Evolutionary conservation across 225 moss, liverwort and hornwort genomes (phyloP).

Genomic region (Pleurozium schreberi): DNA sequence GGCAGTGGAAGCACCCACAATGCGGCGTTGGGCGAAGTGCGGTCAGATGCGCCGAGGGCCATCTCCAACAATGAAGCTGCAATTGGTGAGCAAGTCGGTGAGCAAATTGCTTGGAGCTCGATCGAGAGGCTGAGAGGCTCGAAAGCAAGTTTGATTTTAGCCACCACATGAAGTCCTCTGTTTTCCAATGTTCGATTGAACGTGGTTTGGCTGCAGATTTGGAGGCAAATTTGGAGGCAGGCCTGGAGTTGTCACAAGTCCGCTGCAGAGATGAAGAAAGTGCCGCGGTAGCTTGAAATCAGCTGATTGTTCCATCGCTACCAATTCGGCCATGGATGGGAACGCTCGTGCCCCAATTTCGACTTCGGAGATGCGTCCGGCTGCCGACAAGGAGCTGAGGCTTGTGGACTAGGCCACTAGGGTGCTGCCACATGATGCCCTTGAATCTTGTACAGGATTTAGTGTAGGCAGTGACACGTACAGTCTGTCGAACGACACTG

Average conservation of each 20-base stretch:
- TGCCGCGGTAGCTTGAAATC: too few relatives aligned
- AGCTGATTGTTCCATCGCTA: background rate
- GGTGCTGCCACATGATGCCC: background rate
- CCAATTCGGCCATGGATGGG: background rate
- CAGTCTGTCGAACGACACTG: rapidly evolving
- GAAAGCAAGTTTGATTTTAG: background rate
- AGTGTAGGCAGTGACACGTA: background rate
- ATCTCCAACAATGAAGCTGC: background rate
- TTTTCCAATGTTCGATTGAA: background rate
- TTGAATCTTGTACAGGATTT: background rate
- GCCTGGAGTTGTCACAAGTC: background rate
- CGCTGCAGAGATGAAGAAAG: background rate
- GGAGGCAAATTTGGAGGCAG: background rate
- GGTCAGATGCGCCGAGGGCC: too few relatives aligned
- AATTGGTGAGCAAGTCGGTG: background rate
- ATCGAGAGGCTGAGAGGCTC: too few relatives aligned
- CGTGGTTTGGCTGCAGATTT: background rate
- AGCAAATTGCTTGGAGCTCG: background rate
- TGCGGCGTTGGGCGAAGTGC: background rate
- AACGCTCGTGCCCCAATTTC: too few relatives aligned
- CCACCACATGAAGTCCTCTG: background rate
- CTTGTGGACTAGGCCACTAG: background rate
- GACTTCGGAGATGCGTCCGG: background rate
- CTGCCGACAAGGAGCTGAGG: background rate
- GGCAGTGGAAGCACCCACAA: background rate